A percentile compares a stretch with the other conserved stretches of the same genome.
Evolutionary conservation across 805 yeast species (phyloP).

Genomic region (Saccharomycopsis amapae): DNA sequence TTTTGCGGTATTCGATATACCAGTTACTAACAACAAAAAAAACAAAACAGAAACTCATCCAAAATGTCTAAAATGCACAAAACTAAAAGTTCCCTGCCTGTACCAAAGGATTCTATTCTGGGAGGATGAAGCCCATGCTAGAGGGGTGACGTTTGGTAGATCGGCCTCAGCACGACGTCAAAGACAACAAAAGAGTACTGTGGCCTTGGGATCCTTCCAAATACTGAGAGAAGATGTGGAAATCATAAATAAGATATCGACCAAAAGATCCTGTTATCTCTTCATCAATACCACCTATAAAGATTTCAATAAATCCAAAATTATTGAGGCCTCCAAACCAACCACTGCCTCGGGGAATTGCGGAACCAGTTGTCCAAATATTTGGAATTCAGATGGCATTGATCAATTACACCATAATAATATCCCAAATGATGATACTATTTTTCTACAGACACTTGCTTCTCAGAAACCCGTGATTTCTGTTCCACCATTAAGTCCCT

Average conservation of each 20-base stretch:
- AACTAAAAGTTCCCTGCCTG: constrained; percentile 24
- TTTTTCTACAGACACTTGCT: too few species aligned
- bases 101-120: constrained; percentile 26
- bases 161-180: constrained; percentile 25
- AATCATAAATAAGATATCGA: constrained; percentile 7
- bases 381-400: too few species aligned
- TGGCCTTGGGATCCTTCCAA: too few species aligned
- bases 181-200: constrained; percentile 4
- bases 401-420: too few species aligned
- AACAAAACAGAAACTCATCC: constrained; percentile 28
- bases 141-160: constrained; percentile 34
- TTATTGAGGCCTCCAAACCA: not conserved
- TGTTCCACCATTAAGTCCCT: not conserved
- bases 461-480: too few species aligned
- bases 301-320: constrained; percentile 22
- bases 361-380: too few species aligned
- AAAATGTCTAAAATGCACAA: constrained; percentile 28
- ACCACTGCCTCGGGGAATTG: constrained; percentile 23
- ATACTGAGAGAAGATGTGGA: constrained; percentile 19
- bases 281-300: constrained; percentile 24
- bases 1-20: not conserved
- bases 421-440: too few species aligned
- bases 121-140: constrained; percentile 33
- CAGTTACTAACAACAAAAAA: not conserved
- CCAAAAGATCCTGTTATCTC: constrained; percentile 17